Base-by-base conservation (phyloP, 495 filamentous ascomycete genomes). In the Lichina pygmaea region DNA sequence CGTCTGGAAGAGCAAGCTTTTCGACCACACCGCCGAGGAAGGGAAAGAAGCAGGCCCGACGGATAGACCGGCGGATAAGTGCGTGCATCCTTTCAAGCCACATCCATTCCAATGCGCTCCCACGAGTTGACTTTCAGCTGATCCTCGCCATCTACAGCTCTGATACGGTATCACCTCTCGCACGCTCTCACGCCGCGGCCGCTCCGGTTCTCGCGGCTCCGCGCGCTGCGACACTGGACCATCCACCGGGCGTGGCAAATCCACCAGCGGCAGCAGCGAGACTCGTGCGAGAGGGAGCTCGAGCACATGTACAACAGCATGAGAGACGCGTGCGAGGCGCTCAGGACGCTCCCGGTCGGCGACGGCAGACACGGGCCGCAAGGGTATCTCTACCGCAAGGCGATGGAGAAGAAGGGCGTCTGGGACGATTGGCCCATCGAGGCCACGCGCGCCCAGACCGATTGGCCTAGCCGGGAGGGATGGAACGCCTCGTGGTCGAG, bases 241-340 rank as follows among this genome's bases (percentile, higher is more conserved):
- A 95, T 99, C 65, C 86, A 95, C 64, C 84, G 89, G 52, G 89
- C 86, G 16, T 94, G 83, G 78, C 65, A 78, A 48, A 59, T 92
- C 40, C 73, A 73, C 62, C 71, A 72, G 52, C 65, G 71, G 45
- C 63, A 76, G 52, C 66, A 72, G 58, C 73, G 73, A 43, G 63
- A 65, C 34, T 58, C 57, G 41, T 66, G 73, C 42, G 67, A 77
- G 54, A 58, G 62, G 33, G 74, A 74, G 53, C 64, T 89, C 37
- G 66, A 80, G 63, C 64, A 75, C 43, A 75, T 77, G 66, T 80
- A 84, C 60, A 75, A 83, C 61, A 69, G 66, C 53, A 92, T 92
- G 80, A 62, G 66, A 44, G 57, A 60, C 34, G 83, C 85, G 30
- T 84, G 78, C 63, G 82, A 93, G 62, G 80, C 78, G 52, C 62